Evolutionary conservation across 441 rosid species (phyloP).

Genomic region (Eruca vesicaria): DNA sequence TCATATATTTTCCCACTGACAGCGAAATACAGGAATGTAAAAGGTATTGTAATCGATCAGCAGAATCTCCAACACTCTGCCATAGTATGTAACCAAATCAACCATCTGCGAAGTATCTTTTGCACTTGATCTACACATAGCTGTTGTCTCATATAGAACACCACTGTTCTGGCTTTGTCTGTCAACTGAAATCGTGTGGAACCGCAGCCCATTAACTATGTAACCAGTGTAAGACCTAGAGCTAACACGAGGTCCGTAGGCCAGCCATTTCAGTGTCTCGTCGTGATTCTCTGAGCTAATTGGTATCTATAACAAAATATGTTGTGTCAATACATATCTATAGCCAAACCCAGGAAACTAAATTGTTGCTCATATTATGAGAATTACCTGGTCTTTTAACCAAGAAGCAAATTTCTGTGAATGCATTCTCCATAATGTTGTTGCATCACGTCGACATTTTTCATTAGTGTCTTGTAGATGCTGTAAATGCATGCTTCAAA

Average conservation of each 20-base stretch:
- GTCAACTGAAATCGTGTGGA: background rate
- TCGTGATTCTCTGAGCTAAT: background rate
- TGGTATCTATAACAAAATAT: background rate
- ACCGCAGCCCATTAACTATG: background rate
- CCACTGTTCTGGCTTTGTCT: background rate
- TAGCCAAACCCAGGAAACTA: background rate
- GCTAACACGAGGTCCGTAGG: background rate
- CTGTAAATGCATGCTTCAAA: too few species aligned
- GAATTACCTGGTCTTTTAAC: background rate
- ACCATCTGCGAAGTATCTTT: background rate
- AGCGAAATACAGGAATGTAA: too few species aligned
- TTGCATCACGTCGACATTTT: too few species aligned
- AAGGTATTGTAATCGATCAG: background rate
- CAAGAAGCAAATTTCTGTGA: background rate
- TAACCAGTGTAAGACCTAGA: background rate
- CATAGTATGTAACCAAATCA: background rate
- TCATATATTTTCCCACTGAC: too few species aligned
- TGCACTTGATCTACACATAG: background rate
- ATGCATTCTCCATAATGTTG: too few species aligned
- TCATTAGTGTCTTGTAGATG: too few species aligned
- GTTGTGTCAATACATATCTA: background rate
- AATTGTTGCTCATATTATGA: background rate
- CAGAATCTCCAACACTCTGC: background rate
- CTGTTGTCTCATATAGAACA: background rate
- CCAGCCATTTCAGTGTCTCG: background rate